These are phyloP conservation scores for Trypanosoma rangeli DNA, from an alignment of 208 protist genomes.

Conservation along the genomic window DNA sequence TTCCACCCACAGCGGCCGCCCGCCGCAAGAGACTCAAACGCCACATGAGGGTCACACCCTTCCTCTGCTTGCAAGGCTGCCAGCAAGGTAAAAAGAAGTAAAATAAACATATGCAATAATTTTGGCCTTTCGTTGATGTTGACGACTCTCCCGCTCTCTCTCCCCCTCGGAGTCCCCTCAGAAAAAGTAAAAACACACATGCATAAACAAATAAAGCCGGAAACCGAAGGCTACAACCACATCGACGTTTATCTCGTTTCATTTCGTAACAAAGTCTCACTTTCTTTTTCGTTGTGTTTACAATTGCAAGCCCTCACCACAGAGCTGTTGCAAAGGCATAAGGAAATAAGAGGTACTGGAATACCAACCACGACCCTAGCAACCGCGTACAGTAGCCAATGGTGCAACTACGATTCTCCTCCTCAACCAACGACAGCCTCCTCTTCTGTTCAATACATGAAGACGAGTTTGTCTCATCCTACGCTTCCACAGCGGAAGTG, in stretches of 20 bases:
- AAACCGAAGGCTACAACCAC: neutral
- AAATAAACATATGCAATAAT: neutral
- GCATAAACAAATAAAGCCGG: neutral
- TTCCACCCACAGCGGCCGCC: slow-evolving; percentile 5
- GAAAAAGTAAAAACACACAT: neutral
- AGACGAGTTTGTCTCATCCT: neutral
- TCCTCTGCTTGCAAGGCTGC: neutral
- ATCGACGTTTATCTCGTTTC: neutral
- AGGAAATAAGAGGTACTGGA: neutral
- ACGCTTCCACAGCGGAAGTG: neutral
- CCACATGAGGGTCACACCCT: slow-evolving; percentile 17
- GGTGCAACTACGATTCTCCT: neutral
- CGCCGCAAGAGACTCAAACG: slow-evolving; percentile 17
- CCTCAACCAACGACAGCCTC: neutral
- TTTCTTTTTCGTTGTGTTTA: neutral
- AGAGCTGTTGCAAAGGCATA: neutral
- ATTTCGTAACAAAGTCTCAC: neutral
- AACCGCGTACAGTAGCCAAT: neutral
- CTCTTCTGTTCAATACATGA: neutral
- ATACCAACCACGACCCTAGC: neutral
- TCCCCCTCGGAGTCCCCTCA: neutral
- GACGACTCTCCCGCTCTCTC: neutral
- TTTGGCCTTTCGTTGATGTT: no score
- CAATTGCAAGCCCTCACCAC: neutral
- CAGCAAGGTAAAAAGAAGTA: neutral